phyloP scores from a whole-genome alignment of 805 yeast species.

The Spathaspora passalidarum region DNA sequence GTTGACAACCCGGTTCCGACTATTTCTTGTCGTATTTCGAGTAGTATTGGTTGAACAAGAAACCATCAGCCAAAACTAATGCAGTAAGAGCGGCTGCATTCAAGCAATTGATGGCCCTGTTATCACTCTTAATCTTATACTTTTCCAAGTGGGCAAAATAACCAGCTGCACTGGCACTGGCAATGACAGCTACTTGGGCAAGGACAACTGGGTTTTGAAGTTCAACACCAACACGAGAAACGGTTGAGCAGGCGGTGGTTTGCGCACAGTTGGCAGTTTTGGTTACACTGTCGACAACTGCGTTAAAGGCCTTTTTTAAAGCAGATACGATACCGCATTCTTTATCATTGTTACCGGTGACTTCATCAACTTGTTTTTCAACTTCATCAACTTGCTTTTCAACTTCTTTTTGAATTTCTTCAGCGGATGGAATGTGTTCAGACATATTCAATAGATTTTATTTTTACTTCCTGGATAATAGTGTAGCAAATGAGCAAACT shows the following conservation, averaged over 20 bases:
- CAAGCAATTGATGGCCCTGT: constrained; percentile 43
- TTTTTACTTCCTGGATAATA: background rate
- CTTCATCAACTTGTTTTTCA: constrained; percentile 17
- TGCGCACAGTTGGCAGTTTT: constrained; percentile 2
- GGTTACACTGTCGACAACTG: background rate
- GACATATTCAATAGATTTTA: background rate
- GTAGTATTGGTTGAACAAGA: constrained; percentile 51
- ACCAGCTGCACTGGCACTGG: constrained; percentile 47
- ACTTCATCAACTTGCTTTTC: constrained; percentile 8
- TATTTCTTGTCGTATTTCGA: constrained; percentile 47
- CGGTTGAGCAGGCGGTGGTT: constrained; percentile 11
- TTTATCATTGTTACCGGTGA: constrained; percentile 6
- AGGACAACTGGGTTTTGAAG: constrained; percentile 63
- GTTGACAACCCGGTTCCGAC: too few species aligned
- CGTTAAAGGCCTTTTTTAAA: background rate
- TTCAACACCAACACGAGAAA: constrained; percentile 30
- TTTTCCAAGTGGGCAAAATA: constrained; percentile 51
- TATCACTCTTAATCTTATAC: constrained; percentile 43
- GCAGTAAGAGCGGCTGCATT: constrained; percentile 55
- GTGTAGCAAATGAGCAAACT: background rate
- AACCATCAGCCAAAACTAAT: constrained; percentile 52
- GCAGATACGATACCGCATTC: background rate
- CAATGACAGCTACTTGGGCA: constrained; percentile 48
- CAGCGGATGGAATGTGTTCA: constrained; percentile 8
- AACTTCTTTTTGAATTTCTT: constrained; percentile 16